Base-by-base conservation (phyloP, 1,139 yeast genomes). In the Yamadazyma mexicana region DNA sequence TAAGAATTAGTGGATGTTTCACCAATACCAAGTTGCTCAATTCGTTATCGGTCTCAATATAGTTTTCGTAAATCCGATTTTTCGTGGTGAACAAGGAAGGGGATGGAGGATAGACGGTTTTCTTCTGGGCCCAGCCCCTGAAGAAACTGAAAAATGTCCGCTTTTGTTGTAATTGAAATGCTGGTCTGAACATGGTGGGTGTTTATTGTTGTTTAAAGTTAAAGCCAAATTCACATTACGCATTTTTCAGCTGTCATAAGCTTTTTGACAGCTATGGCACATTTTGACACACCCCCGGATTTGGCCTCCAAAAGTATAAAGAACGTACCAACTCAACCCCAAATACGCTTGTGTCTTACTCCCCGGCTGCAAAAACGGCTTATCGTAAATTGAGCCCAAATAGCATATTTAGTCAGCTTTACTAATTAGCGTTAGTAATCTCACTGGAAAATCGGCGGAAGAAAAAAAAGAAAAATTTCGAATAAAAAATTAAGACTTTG, bases 1-100 rank as follows among this genome's bases (percentile, higher is more conserved):
- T 85, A 49, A 87, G 69, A 40, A 87, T 61, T 39, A 86, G 61
- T 2, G 95, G 94, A 29, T 76, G 70, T 45, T 75, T 75, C 42
- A 66, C 66, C n/a, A 77, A 56, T 33, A 83, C 54, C 39, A 81
- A 56, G 37, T 76, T 75, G 39, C 79, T 78, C 37, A 86, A 61
- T 49, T 86, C 94, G 38, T 62, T 59, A 28, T 68, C 67, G 39
- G 65, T 66, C 44, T 78, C 64, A 22, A 83, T 48, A 43, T 68
- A 71, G 25, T 65, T 59, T 29, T 70, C 73, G 42, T 64, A 69
- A 15, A 71, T 56, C 23, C 75, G 51, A 50, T 71, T 71, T 16
- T 64, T 55, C 30, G 76, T 70, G 40, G 73, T 62, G 46, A 69
- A 62, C 22, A 59, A 56, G 17, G 56, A 44, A n/a, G 69, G 64